phyloP scores from a whole-genome alignment of 169 alveolate species.

The Plasmodium chabaudi region DNA sequence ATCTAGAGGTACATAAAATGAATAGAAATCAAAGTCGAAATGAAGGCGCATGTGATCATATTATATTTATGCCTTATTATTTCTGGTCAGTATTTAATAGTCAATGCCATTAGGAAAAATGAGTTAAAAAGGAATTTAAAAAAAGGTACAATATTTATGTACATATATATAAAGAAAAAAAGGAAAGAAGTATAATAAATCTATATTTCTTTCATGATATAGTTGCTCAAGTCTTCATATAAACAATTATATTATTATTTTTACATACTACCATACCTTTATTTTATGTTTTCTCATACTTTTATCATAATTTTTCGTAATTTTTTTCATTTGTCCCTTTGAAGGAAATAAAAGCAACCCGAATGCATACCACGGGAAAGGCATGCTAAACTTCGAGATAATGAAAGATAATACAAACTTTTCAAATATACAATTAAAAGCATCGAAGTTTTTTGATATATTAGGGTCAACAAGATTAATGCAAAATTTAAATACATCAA shows the following conservation, averaged over 20 bases:
- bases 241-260: slow-evolving; percentile 2
- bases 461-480: slow-evolving; percentile 34
- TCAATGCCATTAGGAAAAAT: slow-evolving; percentile 27
- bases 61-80: slow-evolving; percentile 29
- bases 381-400: slow-evolving; percentile 44
- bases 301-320: too few species aligned
- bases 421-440: slow-evolving; percentile 56
- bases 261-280: not conserved
- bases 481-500: slow-evolving; percentile 21
- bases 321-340: slow-evolving; percentile 10
- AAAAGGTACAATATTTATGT: slow-evolving; percentile 27
- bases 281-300: slow-evolving; percentile 1
- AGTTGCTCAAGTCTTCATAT: not conserved
- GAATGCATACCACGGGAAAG: slow-evolving; percentile 10
- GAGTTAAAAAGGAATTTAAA: slow-evolving; percentile 29
- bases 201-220: not conserved
- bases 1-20: slow-evolving; percentile 22
- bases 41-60: slow-evolving; percentile 46
- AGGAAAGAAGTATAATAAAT: not conserved
- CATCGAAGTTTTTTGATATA: slow-evolving; percentile 40
- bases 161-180: slow-evolving; percentile 3
- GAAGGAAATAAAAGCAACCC: slow-evolving; percentile 21
- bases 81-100: slow-evolving; percentile 15
- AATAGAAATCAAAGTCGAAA: slow-evolving; percentile 17
- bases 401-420: slow-evolving; percentile 44